phyloP scores from a whole-genome alignment of 768 basidiomycete species.

The Pholiota conissans region DNA sequence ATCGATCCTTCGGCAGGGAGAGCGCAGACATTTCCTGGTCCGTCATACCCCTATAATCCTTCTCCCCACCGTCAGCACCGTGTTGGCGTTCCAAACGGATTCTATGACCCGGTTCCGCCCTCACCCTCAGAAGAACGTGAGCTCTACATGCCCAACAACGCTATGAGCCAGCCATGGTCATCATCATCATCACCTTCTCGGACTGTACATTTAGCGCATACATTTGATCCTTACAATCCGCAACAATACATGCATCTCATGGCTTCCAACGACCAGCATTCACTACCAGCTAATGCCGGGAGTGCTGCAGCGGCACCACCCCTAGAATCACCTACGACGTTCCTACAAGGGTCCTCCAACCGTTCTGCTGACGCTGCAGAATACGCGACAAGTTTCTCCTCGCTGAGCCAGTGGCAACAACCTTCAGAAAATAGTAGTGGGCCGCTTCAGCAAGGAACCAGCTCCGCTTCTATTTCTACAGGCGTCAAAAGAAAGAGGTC shows the following conservation, averaged over 20 bases:
- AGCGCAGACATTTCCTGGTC: neutral
- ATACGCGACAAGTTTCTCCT: neutral
- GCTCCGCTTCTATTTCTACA: neutral
- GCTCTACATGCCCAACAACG: neutral
- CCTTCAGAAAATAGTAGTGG: neutral
- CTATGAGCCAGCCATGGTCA: neutral
- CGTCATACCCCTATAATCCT: neutral
- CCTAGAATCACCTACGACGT: no score
- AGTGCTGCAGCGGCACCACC: no score
- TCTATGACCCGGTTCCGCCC: neutral
- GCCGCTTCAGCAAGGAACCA: no score
- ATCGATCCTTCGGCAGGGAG: no score
- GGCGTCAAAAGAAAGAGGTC: neutral
- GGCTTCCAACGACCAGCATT: neutral
- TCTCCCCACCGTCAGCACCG: neutral
- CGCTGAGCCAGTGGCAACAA: neutral
- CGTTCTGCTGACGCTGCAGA: neutral
- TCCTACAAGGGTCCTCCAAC: neutral
- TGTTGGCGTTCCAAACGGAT: neutral
- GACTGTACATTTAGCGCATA: neutral
- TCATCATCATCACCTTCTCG: no score
- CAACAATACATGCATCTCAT: neutral
- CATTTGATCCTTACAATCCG: neutral
- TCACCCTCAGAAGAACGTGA: neutral
- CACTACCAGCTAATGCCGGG: no score